Percentiles rank a stretch among this genome's conserved stretches.
phyloP scores from a whole-genome alignment of 1,284 basidiomycete species.

The Apiotrichum laibachii region DNA sequence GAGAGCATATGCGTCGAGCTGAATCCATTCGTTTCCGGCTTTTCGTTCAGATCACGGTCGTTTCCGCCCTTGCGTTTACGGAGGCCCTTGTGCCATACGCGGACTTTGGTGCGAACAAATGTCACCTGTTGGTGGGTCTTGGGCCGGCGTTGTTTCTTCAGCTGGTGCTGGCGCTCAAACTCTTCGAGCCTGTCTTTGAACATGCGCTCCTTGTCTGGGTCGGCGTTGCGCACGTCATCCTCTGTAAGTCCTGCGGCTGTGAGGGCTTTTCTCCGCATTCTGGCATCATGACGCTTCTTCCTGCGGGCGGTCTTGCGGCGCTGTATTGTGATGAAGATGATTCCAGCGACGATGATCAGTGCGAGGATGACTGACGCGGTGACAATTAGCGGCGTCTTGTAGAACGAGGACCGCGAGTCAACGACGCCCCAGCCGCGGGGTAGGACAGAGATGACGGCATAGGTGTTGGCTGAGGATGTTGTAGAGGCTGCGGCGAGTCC shows the following conservation, averaged over 20 bases:
- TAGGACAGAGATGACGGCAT: conserved; percentile 4
- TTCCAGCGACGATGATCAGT: conserved; percentile 37
- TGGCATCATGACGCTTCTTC: conserved; percentile 38
- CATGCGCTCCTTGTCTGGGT: conserved; percentile 17
- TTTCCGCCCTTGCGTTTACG: conserved; percentile 15
- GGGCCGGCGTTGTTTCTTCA: conserved; percentile 12
- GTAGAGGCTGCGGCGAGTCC: not conserved
- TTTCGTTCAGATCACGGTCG: conserved; percentile 6
- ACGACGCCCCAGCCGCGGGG: conserved; percentile 13
- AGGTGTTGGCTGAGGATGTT: not conserved
- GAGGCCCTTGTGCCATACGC: conserved; percentile 37
- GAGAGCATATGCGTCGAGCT: not conserved
- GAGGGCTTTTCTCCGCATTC: conserved; percentile 40
- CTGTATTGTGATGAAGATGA: conserved; percentile 39
- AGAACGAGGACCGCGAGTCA: conserved; percentile 34
- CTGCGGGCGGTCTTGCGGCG: conserved; percentile 41
- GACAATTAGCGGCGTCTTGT: conserved; percentile 49
- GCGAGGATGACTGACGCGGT: conserved; percentile 45
- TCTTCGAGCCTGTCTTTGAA: conserved; percentile 38
- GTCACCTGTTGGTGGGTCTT: conserved; percentile 24
- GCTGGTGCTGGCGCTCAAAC: conserved; percentile 32
- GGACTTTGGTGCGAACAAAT: conserved; percentile 37
- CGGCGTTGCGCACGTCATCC: conserved; percentile 27
- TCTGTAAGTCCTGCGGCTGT: conserved; percentile 40
- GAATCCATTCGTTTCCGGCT: conserved; percentile 8